Percentiles rank a stretch among this genome's conserved stretches.
Conservation (phyloP, 2,329 filamentous ascomycete genomes). For the Teratosphaeria epicoccoides region DNA sequence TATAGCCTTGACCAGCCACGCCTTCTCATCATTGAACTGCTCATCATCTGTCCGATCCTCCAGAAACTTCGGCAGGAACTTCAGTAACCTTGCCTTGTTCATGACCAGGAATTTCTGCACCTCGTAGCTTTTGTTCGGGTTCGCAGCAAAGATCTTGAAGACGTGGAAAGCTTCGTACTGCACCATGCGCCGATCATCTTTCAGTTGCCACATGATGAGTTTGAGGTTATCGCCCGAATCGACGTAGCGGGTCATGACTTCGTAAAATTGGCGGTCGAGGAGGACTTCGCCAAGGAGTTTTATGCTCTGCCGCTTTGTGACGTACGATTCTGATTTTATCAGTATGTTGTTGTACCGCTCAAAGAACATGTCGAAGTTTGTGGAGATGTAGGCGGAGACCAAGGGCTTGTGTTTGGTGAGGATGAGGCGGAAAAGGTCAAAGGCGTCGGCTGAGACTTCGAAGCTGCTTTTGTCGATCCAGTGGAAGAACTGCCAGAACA, state of each 20-base stretch:
- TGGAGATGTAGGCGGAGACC: constrained; percentile 74
- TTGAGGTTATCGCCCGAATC: constrained; percentile 93
- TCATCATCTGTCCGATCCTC: constrained; percentile 95
- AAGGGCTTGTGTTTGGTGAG: constrained; percentile 88
- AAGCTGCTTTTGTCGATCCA: constrained; percentile 97
- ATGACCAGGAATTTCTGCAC: constrained; percentile 94
- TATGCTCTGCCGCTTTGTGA: constrained; percentile 96
- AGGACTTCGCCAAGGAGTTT: constrained; percentile 93
- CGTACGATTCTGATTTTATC: constrained; percentile 87
- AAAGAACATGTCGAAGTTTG: constrained; percentile 93
- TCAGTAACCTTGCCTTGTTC: constrained; percentile 83
- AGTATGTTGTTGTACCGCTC: constrained; percentile 76
- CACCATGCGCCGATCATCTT: constrained; percentile 96
- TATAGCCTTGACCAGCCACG: constrained; percentile 94
- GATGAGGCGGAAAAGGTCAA: constrained; percentile 92
- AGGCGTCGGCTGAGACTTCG: constrained; percentile 93
- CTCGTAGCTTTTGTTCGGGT: constrained; percentile 93
- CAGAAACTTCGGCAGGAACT: constrained; percentile 81
- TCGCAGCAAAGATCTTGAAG: constrained; percentile 99
- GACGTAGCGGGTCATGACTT: constrained; percentile 95
- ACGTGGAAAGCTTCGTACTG: constrained; percentile 99
- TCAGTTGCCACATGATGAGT: constrained; percentile 92
- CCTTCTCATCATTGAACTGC: constrained; percentile 96
- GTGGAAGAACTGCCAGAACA: constrained; percentile 94
- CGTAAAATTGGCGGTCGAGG: constrained; percentile 91